A percentile compares a stretch with the other conserved stretches of the same genome.
phyloP scores from a whole-genome alignment of 176 grass and related monocot genomes.

The Canna indica region DNA sequence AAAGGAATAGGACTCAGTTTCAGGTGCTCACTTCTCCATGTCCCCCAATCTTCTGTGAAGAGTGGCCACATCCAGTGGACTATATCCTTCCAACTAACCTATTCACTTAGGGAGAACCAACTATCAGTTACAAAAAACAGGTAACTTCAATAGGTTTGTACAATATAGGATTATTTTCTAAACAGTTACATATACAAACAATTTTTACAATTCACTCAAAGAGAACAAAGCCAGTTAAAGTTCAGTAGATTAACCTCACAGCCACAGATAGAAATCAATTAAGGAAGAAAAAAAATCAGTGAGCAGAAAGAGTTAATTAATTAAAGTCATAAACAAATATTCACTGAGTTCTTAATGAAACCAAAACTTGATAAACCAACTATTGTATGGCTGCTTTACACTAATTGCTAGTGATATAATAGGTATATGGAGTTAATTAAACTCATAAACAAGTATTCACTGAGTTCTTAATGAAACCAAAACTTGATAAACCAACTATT shows the following conservation, averaged over 20 bases:
- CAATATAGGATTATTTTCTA: background rate
- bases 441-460: background rate
- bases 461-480: background rate
- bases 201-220: too few relatives aligned
- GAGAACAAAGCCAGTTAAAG: too few relatives aligned
- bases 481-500: background rate
- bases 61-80: slow-evolving; percentile 89
- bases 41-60: slow-evolving; percentile 76
- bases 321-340: background rate
- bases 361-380: background rate
- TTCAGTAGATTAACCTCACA: too few relatives aligned
- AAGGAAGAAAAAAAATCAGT: too few relatives aligned
- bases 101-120: slow-evolving; percentile 1
- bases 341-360: background rate
- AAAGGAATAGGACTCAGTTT: slow-evolving; percentile 83
- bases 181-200: slow-evolving; percentile 17
- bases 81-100: slow-evolving; percentile 83
- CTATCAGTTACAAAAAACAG: slow-evolving; percentile 1
- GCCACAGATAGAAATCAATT: too few relatives aligned
- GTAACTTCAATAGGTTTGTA: background rate
- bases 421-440: background rate
- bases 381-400: background rate
- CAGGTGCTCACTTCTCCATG: slow-evolving; percentile 64
- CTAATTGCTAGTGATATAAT: background rate
- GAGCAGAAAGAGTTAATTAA: too few relatives aligned